A percentile compares a stretch with the other conserved stretches of the same genome.
These are phyloP conservation scores for Penicillium digitatum DNA, from an alignment of 2,329 filamentous ascomycete genomes.

Conservation along the genomic window DNA sequence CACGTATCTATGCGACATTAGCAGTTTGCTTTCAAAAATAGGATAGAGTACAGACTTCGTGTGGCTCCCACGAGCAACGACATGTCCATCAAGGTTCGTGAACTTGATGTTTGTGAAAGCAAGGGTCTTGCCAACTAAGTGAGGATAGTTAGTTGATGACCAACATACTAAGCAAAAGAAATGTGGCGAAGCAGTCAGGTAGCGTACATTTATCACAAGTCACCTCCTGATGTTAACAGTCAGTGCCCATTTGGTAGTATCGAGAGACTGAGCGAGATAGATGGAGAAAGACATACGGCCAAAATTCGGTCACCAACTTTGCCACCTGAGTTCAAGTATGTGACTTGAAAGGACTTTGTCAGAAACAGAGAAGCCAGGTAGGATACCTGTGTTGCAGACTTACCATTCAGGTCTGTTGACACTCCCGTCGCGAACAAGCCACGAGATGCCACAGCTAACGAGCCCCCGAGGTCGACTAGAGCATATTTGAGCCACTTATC, in stretches of 20 bases:
- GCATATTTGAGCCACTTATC: neutral
- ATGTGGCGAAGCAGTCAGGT: too few relatives aligned
- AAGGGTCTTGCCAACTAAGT: constrained; percentile 59
- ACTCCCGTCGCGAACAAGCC: constrained; percentile 64
- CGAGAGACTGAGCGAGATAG: neutral
- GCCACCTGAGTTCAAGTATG: constrained; percentile 61
- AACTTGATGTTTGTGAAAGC: constrained; percentile 62
- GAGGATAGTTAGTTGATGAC: constrained; percentile 7
- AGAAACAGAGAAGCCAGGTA: neutral
- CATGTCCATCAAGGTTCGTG: constrained; percentile 54
- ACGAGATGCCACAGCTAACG: constrained; percentile 61
- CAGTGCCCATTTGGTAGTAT: constrained; percentile 10
- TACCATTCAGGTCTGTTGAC: constrained; percentile 62
- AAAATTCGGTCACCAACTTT: constrained; percentile 58
- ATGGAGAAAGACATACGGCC: constrained; percentile 40
- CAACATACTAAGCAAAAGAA: neutral
- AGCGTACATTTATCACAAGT: constrained; percentile 61
- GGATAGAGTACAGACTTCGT: constrained; percentile 51
- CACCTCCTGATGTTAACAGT: constrained; percentile 46
- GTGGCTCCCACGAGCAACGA: constrained; percentile 63
- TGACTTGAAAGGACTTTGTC: constrained; percentile 46
- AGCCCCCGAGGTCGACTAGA: constrained; percentile 61
- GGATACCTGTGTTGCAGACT: neutral
- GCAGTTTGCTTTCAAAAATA: neutral
- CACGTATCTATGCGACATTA: constrained; percentile 46